Evolutionary conservation across 306 rosid genomes (phyloP), one percentile per base, ranked within the genome.

Genomic region (Gleditsia sinensis): DNA sequence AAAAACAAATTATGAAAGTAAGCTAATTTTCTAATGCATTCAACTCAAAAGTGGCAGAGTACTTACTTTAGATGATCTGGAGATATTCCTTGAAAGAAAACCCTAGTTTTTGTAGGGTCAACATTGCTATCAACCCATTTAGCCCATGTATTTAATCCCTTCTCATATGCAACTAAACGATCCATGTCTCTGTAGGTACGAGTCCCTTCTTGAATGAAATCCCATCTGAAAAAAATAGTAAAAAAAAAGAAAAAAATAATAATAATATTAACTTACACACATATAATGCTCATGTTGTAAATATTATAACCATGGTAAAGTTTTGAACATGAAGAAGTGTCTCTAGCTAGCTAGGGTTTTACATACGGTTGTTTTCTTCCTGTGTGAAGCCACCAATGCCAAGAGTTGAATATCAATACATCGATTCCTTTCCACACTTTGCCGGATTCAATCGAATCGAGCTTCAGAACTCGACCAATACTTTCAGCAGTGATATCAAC

Each of bases 51-150:
- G 48, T 12, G 49, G 17, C 0, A 5, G 16, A 67, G 21, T 20
- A 39, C 83, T 78, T 83, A 88, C 98, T 84, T 73, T 1, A 27
- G 3, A 58, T 93, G 98, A 65, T 90, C 97, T 0, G 97, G 98
- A 23, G 97, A 93, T 3, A 93, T 76, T 14, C 93, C 98, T 77
- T 93, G 98, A 32, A 87, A 93, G 79, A 90, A 83, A 28, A 93
- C 88, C 45, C 8, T 81, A 17, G 96, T 84, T 69, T 72, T 72
- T 0, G 71, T 34, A 6, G 85, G 78, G 61, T 90, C 78, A 25
- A 87, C 64, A 37, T 82, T 84, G 61, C 3, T 9, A 62, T 89
- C 84, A 16, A 90, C 75, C 98, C 98, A 93, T 30, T 70, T 80
- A 14, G 97, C 93, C 98, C 98, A 93, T 30, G 93, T 93, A 1